Conservation (phyloP, 2,329 filamentous ascomycete species). For the Chaetomiaceae sp. region DNA sequence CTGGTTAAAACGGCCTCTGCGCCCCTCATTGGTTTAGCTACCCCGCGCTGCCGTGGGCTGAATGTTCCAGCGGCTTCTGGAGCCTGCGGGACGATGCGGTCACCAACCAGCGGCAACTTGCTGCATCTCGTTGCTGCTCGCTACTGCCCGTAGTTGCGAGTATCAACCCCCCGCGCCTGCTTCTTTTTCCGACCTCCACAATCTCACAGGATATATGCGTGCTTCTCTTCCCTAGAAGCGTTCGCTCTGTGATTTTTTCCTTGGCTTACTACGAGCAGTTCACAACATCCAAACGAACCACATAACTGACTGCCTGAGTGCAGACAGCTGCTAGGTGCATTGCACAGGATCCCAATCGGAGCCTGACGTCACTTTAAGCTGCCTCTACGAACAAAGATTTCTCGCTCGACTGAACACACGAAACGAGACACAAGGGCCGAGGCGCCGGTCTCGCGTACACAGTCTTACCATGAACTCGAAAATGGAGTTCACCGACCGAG, state of each 20-base stretch:
- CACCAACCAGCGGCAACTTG: constrained; percentile 1
- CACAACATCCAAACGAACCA: background rate
- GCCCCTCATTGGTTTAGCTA: constrained; percentile 12
- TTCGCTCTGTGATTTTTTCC: background rate
- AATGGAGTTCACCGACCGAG: constrained; percentile 91
- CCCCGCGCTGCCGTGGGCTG: constrained; percentile 14
- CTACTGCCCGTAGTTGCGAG: background rate
- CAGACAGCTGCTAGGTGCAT: background rate
- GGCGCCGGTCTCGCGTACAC: constrained; percentile 17
- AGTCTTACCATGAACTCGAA: constrained; percentile 53
- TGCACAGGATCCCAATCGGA: constrained; percentile 9
- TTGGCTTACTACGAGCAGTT: constrained; percentile 1
- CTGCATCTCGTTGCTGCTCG: constrained; percentile 10
- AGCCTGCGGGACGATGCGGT: constrained; percentile 11
- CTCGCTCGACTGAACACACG: constrained; percentile 6
- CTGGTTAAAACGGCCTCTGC: background rate
- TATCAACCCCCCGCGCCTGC: constrained; percentile 3
- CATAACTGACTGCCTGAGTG: constrained; percentile 1
- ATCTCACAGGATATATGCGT: constrained; percentile 1
- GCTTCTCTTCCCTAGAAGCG: background rate
- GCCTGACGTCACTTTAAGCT: constrained; percentile 24
- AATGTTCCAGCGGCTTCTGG: constrained; percentile 22
- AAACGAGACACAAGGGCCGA: constrained; percentile 11
- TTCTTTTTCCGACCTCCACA: constrained; percentile 2
- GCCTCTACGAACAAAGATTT: background rate